These are phyloP conservation scores for Malbranchea zuffiana DNA, from an alignment of 2,329 filamentous ascomycete genomes.

Conservation along the genomic window DNA sequence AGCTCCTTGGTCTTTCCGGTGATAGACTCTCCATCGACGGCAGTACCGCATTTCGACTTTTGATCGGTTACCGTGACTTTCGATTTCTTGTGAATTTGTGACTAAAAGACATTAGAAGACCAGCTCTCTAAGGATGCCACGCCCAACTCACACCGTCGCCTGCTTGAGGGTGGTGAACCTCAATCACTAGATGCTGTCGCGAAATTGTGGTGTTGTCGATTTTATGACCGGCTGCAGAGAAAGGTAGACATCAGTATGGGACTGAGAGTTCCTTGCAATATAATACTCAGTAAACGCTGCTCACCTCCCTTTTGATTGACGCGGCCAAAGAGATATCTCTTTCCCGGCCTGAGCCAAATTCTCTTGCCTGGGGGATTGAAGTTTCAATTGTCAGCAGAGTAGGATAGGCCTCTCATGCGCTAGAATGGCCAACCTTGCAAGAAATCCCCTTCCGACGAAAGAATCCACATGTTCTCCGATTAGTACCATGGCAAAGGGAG, in stretches of 20 bases:
- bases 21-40: constrained; percentile 61
- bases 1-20: constrained; percentile 43
- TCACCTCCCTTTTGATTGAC: constrained; percentile 43
- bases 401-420: neutral
- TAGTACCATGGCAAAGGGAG: too few relatives aligned
- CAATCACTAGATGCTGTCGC: constrained; percentile 72
- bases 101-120: constrained; percentile 32
- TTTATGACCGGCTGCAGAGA: constrained; percentile 49
- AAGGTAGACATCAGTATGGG: constrained; percentile 9
- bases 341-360: constrained; percentile 77
- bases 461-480: constrained; percentile 50
- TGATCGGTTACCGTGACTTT: constrained; percentile 64
- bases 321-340: constrained; percentile 74
- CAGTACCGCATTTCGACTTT: constrained; percentile 74
- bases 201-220: constrained; percentile 78
- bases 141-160: constrained; percentile 52
- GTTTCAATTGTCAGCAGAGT: neutral
- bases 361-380: constrained; percentile 51
- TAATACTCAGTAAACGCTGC: constrained; percentile 8
- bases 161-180: constrained; percentile 53
- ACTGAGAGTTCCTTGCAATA: neutral
- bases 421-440: constrained; percentile 32
- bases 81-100: constrained; percentile 54
- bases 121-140: constrained; percentile 10
- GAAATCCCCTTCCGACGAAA: constrained; percentile 43